A percentile compares a stretch with the other conserved stretches of the same genome.
phyloP scores from a whole-genome alignment of 495 filamentous ascomycete species.

The Neurospora sp. region DNA sequence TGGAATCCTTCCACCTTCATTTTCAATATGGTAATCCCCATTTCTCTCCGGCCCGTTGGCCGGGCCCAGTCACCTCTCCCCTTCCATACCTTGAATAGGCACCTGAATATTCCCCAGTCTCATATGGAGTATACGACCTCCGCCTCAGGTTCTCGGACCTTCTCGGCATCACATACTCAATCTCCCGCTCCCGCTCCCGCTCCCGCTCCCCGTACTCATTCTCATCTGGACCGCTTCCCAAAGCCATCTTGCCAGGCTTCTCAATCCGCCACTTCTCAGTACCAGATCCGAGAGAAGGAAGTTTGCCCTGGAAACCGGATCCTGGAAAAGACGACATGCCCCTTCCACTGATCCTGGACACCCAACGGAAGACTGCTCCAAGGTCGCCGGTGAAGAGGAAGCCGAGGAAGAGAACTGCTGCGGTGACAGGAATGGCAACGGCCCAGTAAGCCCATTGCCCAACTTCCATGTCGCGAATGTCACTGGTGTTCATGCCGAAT shows the following conservation, averaged over 20 bases:
- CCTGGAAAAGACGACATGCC: neutral
- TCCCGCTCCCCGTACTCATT: neutral
- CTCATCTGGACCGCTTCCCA: neutral
- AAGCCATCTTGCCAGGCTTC: neutral
- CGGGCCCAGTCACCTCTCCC: neutral
- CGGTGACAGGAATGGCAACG: conserved; percentile 34
- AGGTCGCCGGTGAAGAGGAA: conserved; percentile 25
- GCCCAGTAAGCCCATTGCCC: conserved; percentile 43
- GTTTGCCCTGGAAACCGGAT: neutral
- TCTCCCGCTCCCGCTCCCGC: neutral
- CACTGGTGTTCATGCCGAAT: conserved; percentile 51
- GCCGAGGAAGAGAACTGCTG: conserved; percentile 27
- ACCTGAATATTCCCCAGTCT: neutral
- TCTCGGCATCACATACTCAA: neutral
- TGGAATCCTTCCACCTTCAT: neutral
- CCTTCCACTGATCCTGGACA: neutral
- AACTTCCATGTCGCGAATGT: conserved; percentile 38
- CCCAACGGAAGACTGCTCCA: neutral
- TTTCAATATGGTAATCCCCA: neutral
- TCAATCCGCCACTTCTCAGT: neutral
- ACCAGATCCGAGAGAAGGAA: neutral
- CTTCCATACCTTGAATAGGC: neutral
- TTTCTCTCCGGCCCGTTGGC: neutral
- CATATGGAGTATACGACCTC: neutral
- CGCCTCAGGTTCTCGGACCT: neutral